Conservation (phyloP, 306 rosid species). For the Lathyrus tuberosus region DNA sequence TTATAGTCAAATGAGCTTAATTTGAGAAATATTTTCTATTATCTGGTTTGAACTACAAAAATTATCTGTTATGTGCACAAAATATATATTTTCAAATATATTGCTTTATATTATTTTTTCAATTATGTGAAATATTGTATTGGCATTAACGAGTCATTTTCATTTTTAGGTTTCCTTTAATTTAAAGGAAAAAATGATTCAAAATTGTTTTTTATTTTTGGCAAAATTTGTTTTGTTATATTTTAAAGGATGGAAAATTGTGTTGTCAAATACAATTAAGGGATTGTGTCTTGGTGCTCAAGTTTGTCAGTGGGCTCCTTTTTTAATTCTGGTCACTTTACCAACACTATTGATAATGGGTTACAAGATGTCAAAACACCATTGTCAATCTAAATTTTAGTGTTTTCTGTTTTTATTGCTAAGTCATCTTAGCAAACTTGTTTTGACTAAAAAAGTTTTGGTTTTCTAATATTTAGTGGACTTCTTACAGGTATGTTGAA, state of each 20-base stretch:
- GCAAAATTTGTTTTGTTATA: constrained; percentile 10
- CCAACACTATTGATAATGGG: constrained; percentile 18
- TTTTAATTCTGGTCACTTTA: constrained; percentile 25
- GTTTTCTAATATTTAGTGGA: constrained; percentile 23
- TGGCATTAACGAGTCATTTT: constrained; percentile 26
- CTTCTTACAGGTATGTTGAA: constrained; percentile 76
- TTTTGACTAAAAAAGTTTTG: constrained; percentile 20
- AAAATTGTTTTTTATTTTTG: constrained; percentile 6
- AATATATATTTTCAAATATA: constrained; percentile 9
- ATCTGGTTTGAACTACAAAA: constrained; percentile 18
- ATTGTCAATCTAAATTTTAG: neutral
- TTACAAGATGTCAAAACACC: constrained; percentile 22
- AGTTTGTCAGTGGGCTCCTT: constrained; percentile 21
- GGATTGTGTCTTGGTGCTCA: constrained; percentile 16
- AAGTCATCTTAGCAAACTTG: neutral
- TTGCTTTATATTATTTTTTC: constrained; percentile 5
- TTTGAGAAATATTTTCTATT: constrained; percentile 9
- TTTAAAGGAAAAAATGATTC: constrained; percentile 3
- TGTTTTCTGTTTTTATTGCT: constrained; percentile 12
- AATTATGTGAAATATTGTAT: constrained; percentile 2
- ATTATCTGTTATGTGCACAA: neutral
- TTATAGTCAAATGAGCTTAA: constrained; percentile 28
- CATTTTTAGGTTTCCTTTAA: constrained; percentile 23
- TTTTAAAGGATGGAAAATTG: constrained; percentile 13
- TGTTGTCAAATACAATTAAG: constrained; percentile 22